Evolutionary conservation across 2,329 filamentous ascomycete species (phyloP).

Genomic region (Trichoderma semiorbis): DNA sequence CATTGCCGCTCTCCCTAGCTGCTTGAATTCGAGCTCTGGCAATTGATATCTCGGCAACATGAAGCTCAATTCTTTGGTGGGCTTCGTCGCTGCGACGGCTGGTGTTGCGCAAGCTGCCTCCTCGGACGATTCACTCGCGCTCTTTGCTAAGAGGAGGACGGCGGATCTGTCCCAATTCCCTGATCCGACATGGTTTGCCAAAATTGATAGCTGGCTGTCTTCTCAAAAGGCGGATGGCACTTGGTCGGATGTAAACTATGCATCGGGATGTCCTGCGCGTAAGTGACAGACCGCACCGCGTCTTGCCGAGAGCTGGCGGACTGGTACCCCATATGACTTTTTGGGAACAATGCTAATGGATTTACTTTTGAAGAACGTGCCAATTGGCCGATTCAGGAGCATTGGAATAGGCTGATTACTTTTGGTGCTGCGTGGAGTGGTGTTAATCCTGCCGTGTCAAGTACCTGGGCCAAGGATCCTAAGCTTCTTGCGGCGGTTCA

Average conservation of each 20-base stretch:
- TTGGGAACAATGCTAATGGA: not conserved
- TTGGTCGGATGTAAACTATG: constrained; percentile 25
- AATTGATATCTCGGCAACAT: not conserved
- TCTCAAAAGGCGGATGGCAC: constrained; percentile 24
- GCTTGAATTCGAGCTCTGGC: not conserved
- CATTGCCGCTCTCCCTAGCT: not conserved
- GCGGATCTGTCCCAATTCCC: constrained; percentile 24
- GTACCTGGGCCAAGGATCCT: constrained; percentile 19
- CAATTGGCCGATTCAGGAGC: constrained; percentile 26
- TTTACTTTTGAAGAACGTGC: constrained; percentile 20
- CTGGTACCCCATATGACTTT: too few species aligned
- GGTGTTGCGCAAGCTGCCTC: not conserved
- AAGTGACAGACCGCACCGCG: not conserved
- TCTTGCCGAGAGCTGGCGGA: not conserved
- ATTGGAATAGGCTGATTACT: constrained; percentile 25
- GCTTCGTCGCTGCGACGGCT: not conserved
- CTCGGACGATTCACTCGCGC: constrained; percentile 18
- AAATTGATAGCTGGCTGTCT: constrained; percentile 21
- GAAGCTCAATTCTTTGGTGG: constrained; percentile 1
- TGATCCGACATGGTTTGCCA: constrained; percentile 22
- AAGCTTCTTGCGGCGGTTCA: constrained; percentile 19
- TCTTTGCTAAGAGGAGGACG: constrained; percentile 21
- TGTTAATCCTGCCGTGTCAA: constrained; percentile 21
- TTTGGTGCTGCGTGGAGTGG: constrained; percentile 27
- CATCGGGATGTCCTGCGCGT: constrained; percentile 24